These are phyloP conservation scores for Taiozyma onychis DNA, from an alignment of 1,139 yeast species.

Conservation along the genomic window DNA sequence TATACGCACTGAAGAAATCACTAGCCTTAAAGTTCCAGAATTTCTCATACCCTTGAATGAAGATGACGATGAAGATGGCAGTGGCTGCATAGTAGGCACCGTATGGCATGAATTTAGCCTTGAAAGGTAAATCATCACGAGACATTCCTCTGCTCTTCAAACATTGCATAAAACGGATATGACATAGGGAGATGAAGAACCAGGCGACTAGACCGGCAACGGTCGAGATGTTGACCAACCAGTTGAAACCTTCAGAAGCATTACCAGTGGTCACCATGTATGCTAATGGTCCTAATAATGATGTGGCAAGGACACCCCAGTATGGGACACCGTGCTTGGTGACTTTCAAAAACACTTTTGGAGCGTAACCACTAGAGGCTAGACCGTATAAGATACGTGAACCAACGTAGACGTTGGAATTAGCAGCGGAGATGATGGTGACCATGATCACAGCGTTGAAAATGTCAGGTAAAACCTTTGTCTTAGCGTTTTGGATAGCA, in stretches of 20 bases:
- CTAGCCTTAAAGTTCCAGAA: slow-evolving; percentile 52
- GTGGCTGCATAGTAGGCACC: slow-evolving; percentile 52
- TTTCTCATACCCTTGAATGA: slow-evolving; percentile 66
- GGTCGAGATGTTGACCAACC: slow-evolving; percentile 80
- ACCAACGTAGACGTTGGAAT: slow-evolving; percentile 75
- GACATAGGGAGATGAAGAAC: slow-evolving; percentile 63
- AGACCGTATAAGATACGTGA: slow-evolving; percentile 67
- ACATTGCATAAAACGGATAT: slow-evolving; percentile 62
- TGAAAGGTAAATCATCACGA: slow-evolving; percentile 62
- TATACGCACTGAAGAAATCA: slow-evolving; percentile 60
- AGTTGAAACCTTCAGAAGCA: slow-evolving; percentile 69
- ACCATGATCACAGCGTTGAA: slow-evolving; percentile 69
- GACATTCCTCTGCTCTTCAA: slow-evolving; percentile 53
- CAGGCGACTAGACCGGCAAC: slow-evolving; percentile 73
- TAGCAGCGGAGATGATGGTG: slow-evolving; percentile 74
- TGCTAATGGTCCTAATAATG: slow-evolving; percentile 60
- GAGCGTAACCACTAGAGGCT: slow-evolving; percentile 58
- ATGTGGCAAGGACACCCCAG: slow-evolving; percentile 50
- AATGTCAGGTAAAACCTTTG: slow-evolving; percentile 60
- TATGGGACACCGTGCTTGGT: slow-evolving; percentile 65
- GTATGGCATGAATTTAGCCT: slow-evolving; percentile 62
- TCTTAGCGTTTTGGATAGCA: slow-evolving; percentile 64
- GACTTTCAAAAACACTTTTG: slow-evolving; percentile 45
- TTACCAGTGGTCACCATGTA: slow-evolving; percentile 51
- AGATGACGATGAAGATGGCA: slow-evolving; percentile 42